phyloP scores from a whole-genome alignment of 2,329 filamentous ascomycete genomes.

The Aspergillus sp. region DNA sequence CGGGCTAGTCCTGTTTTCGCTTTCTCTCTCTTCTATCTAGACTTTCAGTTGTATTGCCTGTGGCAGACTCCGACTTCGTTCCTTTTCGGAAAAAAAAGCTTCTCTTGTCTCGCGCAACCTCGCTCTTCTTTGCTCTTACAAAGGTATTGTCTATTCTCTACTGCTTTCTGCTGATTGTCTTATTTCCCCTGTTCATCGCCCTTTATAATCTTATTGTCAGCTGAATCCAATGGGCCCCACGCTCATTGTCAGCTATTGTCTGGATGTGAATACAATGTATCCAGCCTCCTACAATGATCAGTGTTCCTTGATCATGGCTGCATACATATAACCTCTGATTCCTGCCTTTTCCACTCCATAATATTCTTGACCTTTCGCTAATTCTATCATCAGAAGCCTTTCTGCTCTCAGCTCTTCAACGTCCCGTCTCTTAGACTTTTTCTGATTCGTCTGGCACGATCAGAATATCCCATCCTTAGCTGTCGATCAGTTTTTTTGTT shows the following conservation, averaged over 20 bases:
- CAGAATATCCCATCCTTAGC: slow-evolving; percentile 19
- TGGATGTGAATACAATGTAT: too few relatives aligned
- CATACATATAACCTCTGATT: too few relatives aligned
- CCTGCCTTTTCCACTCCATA: too few relatives aligned
- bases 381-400: too few relatives aligned
- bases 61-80: slow-evolving; percentile 29
- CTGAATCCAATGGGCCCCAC: too few relatives aligned
- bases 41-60: slow-evolving; percentile 18
- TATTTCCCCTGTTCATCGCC: not conserved
- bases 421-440: slow-evolving; percentile 14
- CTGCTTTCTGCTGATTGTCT: not conserved
- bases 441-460: slow-evolving; percentile 33
- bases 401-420: slow-evolving; percentile 5
- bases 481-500: slow-evolving; percentile 14
- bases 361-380: too few relatives aligned
- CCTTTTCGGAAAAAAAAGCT: slow-evolving; percentile 8
- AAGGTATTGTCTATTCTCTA: slow-evolving; percentile 20
- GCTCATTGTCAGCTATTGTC: too few relatives aligned
- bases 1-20: slow-evolving; percentile 34
- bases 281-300: too few relatives aligned
- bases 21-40: slow-evolving; percentile 17
- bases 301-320: too few relatives aligned
- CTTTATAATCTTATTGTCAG: not conserved
- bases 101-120: slow-evolving; percentile 5
- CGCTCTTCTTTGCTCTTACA: slow-evolving; percentile 9